Conservation (phyloP, 192 early-diverging fungal species). For the Helicostylum pulchrum region DNA sequence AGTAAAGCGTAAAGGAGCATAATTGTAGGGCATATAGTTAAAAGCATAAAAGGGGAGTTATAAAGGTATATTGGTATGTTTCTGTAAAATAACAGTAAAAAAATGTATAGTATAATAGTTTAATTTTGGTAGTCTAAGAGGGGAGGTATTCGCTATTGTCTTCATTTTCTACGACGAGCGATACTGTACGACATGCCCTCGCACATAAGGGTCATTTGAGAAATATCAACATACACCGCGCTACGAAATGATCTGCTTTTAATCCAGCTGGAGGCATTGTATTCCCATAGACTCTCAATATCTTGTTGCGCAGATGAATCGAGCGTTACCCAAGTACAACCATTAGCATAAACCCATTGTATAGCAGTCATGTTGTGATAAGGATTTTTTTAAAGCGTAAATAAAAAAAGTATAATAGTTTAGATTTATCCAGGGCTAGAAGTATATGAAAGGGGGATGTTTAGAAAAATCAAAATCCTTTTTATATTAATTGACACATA, state of each 20-base stretch:
- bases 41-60: too few relatives aligned
- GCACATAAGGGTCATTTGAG: conserved; percentile 1
- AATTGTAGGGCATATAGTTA: too few relatives aligned
- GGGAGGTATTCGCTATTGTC: too few relatives aligned
- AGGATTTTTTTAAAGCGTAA: background rate
- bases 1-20: too few relatives aligned
- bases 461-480: too few relatives aligned
- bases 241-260: background rate
- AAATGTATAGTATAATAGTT: too few relatives aligned
- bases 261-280: conserved; percentile 9
- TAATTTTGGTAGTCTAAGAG: background rate
- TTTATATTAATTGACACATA: too few relatives aligned
- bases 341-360: conserved; percentile 13
- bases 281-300: conserved; percentile 9
- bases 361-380: background rate
- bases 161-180: background rate
- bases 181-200: background rate
- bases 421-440: too few relatives aligned
- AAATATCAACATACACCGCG: conserved; percentile 10
- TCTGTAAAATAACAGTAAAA: too few relatives aligned
- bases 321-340: conserved; percentile 1
- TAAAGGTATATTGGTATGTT: too few relatives aligned
- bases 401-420: too few relatives aligned
- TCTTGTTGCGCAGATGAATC: background rate
- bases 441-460: too few relatives aligned